Base-by-base conservation (phyloP, 1,284 basidiomycete species). In the Sanguinoderma infundibulare region DNA sequence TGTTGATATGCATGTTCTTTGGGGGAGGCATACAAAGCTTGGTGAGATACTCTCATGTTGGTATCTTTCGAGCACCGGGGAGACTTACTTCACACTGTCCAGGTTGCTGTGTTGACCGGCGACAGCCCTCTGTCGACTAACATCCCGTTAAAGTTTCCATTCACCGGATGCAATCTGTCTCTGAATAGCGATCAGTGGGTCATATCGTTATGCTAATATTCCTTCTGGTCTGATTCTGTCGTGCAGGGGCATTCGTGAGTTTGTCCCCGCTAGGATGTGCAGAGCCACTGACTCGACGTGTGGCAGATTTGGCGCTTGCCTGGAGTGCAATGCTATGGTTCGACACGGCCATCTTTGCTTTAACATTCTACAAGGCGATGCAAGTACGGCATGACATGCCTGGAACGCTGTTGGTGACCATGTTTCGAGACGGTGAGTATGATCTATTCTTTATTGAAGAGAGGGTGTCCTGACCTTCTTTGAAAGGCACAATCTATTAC, bases 341-440 rank as follows among this genome's bases (percentile, higher is more conserved):
- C 28, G 65, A 67, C 38, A 61, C 56, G 8, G 22, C 46, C 2
- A 57, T 67, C 2, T 64, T 67, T 32, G 17, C 57, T 14, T 36
- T 64, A 34, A 67, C 65, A 5, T 49, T 64, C n/a, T 39, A 38
- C 51, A 69, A 63, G 42, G 60, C 65, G 3, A 53, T 67, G 2
- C 54, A 59, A 15, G 53, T 66, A 38, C 60, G 65, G 36, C 35
- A 34, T 5, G 56, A 60, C 42, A 28, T 59, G 54, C 24, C 60
- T 38, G 56, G 55, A 14, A 56, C 60, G 8, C 30, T 68, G 49
- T 38, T 68, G 7, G 58, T 59, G 30, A 61, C 57, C 3, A 54
- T 67, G 46, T 61, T 67, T 6, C 59, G 67, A 42, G 67, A 68
- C 30, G 65, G 67, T 68, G 32, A 5, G 46, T 49, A 17, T 9